These are phyloP conservation scores for Echinosophora koreensis DNA, from an alignment of 306 rosid genomes.

Conservation along the genomic window DNA sequence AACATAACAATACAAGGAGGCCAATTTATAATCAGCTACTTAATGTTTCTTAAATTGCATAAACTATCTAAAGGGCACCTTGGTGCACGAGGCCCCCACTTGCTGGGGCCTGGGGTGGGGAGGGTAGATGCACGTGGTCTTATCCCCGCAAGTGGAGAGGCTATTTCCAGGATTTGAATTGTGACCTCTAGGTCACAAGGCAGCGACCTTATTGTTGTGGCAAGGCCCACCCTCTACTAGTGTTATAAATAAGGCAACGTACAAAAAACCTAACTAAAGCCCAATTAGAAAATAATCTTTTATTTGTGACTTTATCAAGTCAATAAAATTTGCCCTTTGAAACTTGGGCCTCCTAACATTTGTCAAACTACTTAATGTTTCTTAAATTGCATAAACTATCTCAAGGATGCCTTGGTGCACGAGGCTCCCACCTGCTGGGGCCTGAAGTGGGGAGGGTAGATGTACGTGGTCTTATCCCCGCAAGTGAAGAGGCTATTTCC, in stretches of 20 bases:
- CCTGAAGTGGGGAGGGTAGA: no score
- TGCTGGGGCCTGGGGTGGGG: no score
- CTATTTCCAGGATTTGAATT: no score
- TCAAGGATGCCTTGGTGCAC: no score
- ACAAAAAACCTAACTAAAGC: not conserved
- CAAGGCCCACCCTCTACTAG: not conserved
- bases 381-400: conserved; percentile 5
- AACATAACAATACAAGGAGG: not conserved
- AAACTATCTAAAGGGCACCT: not conserved
- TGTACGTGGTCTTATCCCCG: no score
- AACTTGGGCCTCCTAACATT: conserved; percentile 20
- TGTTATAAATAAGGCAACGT: conserved; percentile 10
- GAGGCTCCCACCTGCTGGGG: no score
- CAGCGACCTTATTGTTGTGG: no score
- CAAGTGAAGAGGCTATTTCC: no score
- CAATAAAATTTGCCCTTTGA: conserved; percentile 1
- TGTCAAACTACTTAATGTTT: conserved; percentile 20
- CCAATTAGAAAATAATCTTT: conserved; percentile 21
- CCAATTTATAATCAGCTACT: not conserved
- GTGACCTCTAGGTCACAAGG: no score
- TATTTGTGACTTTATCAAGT: not conserved
- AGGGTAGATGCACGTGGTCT: no score
- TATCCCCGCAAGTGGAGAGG: no score
- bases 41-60: conserved; percentile 22
- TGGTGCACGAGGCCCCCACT: no score